A percentile compares a stretch with the other conserved stretches of the same genome.
Evolutionary conservation across 108 stramenopile species (phyloP).

Genomic region (Cyclotella baltica): DNA sequence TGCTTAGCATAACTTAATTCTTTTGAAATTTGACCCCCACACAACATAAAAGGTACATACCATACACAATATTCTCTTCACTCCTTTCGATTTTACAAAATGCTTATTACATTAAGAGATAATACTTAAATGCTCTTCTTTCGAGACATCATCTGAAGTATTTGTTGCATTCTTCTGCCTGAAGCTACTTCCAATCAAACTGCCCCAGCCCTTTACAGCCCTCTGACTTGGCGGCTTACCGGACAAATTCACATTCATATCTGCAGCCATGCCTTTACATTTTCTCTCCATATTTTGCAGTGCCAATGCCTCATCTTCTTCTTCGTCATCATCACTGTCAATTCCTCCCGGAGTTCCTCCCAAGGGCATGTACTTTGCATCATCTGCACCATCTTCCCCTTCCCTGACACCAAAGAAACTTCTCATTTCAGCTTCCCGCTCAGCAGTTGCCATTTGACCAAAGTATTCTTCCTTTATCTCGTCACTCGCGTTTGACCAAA

Average conservation of each 20-base stretch:
- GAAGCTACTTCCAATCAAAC: conserved; percentile 41
- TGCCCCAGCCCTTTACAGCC: conserved; percentile 28
- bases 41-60: no score
- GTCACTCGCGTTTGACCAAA: conserved; percentile 47
- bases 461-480: conserved; percentile 51
- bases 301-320: conserved; percentile 49
- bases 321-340: conserved; percentile 42
- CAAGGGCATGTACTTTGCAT: conserved; percentile 55
- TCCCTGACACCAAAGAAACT: conserved; percentile 55
- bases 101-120: conserved; percentile 1
- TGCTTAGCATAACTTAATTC: no score
- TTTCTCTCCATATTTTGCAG: conserved; percentile 45
- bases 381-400: conserved; percentile 36
- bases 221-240: conserved; percentile 30
- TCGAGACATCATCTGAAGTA: neutral
- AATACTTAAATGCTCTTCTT: conserved; percentile 2
- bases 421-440: conserved; percentile 50
- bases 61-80: no score
- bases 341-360: conserved; percentile 38
- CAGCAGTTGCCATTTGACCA: conserved; percentile 49
- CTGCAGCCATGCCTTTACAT: conserved; percentile 40
- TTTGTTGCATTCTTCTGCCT: conserved; percentile 1
- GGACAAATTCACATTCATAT: conserved; percentile 51
- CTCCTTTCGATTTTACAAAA: no score
- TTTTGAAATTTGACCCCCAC: no score